Evolutionary conservation across 148 eudicot genomes (phyloP).

Genomic region (Fagopyrum tataricum): DNA sequence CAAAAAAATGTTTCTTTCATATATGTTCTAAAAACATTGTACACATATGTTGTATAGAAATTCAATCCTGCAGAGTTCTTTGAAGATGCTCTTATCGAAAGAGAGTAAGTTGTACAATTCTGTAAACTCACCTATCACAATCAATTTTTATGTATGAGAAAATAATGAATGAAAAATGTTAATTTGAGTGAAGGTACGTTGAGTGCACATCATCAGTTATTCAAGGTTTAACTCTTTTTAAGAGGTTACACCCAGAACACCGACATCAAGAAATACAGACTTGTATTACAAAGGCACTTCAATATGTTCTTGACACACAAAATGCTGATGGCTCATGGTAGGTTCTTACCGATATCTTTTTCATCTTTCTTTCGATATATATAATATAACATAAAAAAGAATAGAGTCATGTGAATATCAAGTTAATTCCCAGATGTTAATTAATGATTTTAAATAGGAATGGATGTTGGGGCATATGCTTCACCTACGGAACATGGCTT

Average conservation of each 20-base stretch:
- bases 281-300: slow-evolving; percentile 18
- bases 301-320: slow-evolving; percentile 33
- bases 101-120: slow-evolving; percentile 39
- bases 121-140: too few species aligned
- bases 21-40: background rate
- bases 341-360: too few species aligned
- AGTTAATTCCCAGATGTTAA: too few species aligned
- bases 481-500: too few species aligned
- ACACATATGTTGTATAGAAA: slow-evolving; percentile 22
- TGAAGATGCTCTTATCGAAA: slow-evolving; percentile 35
- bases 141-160: too few species aligned
- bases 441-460: too few species aligned
- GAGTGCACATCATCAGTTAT: slow-evolving; percentile 43
- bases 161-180: background rate
- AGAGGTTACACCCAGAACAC: slow-evolving; percentile 19
- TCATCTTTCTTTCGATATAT: too few species aligned
- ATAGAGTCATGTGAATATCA: too few species aligned
- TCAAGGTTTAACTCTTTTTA: slow-evolving; percentile 15
- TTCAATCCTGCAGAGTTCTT: slow-evolving; percentile 53
- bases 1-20: too few species aligned
- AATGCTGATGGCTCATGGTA: slow-evolving; percentile 58
- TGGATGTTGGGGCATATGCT: too few species aligned
- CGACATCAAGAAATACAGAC: slow-evolving; percentile 18
- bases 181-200: slow-evolving; percentile 21
- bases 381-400: too few species aligned